phyloP scores from a whole-genome alignment of 805 yeast species.

The Sugiyamaella mastotermitis region DNA sequence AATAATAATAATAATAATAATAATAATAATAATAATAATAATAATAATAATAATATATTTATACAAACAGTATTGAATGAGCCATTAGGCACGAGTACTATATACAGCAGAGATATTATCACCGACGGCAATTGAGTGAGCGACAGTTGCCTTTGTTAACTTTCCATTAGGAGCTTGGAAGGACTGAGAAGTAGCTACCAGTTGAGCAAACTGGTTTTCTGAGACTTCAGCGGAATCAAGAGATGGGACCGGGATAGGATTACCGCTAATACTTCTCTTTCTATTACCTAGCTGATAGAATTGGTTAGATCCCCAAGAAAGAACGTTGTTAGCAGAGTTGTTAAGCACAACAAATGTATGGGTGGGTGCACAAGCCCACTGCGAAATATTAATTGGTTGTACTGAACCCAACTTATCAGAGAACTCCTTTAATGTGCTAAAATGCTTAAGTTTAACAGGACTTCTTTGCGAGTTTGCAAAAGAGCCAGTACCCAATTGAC shows the following conservation, averaged over 20 bases:
- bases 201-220: no score
- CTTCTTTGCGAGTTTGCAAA: slow-evolving; percentile 66
- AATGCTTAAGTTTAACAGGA: slow-evolving; percentile 53
- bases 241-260: slow-evolving; percentile 12
- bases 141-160: no score
- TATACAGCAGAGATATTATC: no score
- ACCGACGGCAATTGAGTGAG: no score
- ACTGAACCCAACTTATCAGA: slow-evolving; percentile 40
- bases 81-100: no score
- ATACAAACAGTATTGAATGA: no score
- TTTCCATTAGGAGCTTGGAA: no score
- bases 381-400: slow-evolving; percentile 42
- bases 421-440: slow-evolving; percentile 46
- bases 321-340: slow-evolving; percentile 39
- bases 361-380: slow-evolving; percentile 56
- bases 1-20: no score
- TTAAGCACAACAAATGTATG: slow-evolving; percentile 37
- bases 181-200: no score
- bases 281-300: slow-evolving; percentile 84
- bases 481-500: slow-evolving; percentile 78
- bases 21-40: no score
- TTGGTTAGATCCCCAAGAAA: slow-evolving; percentile 81
- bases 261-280: slow-evolving; percentile 45
- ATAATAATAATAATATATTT: no score
- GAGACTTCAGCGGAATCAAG: no score